Percentiles rank a stretch among this genome's conserved stretches.
Evolutionary conservation across 805 yeast species (phyloP).

Genomic region (Candida pini): DNA sequence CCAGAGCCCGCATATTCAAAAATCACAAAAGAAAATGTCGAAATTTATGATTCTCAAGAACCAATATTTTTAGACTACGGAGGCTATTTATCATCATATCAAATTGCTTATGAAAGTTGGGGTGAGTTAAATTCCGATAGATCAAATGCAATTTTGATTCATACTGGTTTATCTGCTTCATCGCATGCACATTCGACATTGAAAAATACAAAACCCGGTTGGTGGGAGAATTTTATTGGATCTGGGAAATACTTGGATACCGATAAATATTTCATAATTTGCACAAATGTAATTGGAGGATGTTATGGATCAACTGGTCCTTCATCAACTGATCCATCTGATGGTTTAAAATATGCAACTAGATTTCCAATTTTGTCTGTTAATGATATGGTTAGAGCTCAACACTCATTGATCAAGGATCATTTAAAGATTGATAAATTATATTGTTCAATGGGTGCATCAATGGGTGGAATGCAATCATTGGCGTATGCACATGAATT

Average conservation of each 20-base stretch:
- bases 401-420: conserved; percentile 58
- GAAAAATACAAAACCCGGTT: conserved; percentile 66
- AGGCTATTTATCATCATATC: conserved; percentile 63
- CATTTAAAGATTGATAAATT: conserved; percentile 59
- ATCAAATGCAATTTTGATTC: conserved; percentile 73
- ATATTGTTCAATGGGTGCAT: conserved; percentile 80
- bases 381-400: conserved; percentile 90
- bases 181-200: conserved; percentile 86
- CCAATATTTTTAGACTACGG: conserved; percentile 80
- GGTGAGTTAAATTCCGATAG: conserved; percentile 59
- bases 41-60: conserved; percentile 44
- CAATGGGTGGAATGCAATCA: conserved; percentile 99
- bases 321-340: conserved; percentile 68
- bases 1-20: conserved; percentile 83
- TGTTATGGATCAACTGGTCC: conserved; percentile 97
- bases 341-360: conserved; percentile 67
- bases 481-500: conserved; percentile 83
- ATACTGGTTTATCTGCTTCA: conserved; percentile 90
- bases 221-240: conserved; percentile 97
- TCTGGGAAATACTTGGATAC: conserved; percentile 79
- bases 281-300: conserved; percentile 91
- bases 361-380: conserved; percentile 81
- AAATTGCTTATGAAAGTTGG: conserved; percentile 94
- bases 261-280: conserved; percentile 70
- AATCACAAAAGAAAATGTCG: conserved; percentile 60